Base-by-base conservation (phyloP, 2,329 filamentous ascomycete species). In the Eutypella sp. region DNA sequence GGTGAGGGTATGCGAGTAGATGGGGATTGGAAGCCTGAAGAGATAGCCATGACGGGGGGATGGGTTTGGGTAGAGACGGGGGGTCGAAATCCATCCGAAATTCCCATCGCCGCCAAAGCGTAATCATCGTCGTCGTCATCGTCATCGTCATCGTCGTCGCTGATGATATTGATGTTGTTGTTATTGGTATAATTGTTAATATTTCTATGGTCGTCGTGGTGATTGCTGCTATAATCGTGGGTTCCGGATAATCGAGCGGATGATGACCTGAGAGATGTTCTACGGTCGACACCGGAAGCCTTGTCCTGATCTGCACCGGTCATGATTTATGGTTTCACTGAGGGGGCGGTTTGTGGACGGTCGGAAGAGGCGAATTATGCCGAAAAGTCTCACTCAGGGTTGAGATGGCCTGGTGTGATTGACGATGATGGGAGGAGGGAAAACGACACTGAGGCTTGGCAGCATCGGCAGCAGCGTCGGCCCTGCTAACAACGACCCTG, bases 91-190 rank as follows among this genome's bases (percentile, higher is more conserved):
- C 60, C 57, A 48, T 63, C 60, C 15, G 76, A 72, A 46, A 82
- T 70, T 42, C 70, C 69, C 63, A 75, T 68, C 23, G 71, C 74
- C 41, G 66, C 65, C 57, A 78, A 55, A 52, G 73, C 73, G 47
- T 76, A 78, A 39, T 15, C 16, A n/a, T 39, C 20, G 37, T 70
- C 65, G 24, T 76, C 70, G 27, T 77, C 73, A 50, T 72, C 68
- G 42, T 62, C 64, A 39, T 48, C 48, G 34, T 41, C 18, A 41
- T 49, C 47, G 22, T 29, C 25, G 13, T 29, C 25, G 25, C 25
- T 7, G 7, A 7, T 13, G 25, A 29, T 13, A 7, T 29, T 13
- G 25, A 29, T 29, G 13, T 29, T 13, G 25, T 29, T 64, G 38
- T 48, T 48, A 31, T 42, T 18, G 40, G 48, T 47, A 20, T 72